Conservation (phyloP, 768 basidiomycete genomes). For the Collybia mongolica region DNA sequence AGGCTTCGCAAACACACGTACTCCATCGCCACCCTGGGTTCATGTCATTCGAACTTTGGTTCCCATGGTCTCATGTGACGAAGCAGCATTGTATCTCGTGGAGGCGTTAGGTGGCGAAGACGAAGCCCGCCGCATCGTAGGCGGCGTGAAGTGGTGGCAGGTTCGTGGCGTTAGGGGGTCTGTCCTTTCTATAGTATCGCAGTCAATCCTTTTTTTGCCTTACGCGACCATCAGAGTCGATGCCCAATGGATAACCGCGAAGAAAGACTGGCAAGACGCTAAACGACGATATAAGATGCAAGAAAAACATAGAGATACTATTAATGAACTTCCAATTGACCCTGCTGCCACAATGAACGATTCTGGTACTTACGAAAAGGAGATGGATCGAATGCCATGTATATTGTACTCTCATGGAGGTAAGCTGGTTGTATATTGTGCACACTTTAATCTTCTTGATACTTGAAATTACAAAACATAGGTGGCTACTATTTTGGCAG, state of each 20-base stretch:
- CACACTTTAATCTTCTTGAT: neutral
- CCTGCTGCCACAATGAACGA: slow-evolving; percentile 16
- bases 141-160: slow-evolving; percentile 98
- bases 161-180: slow-evolving; percentile 82
- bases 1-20: slow-evolving; percentile 77
- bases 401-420: slow-evolving; percentile 83
- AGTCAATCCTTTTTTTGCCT: slow-evolving; percentile 6
- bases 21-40: slow-evolving; percentile 84
- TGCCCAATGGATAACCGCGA: slow-evolving; percentile 85
- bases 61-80: slow-evolving; percentile 73
- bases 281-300: slow-evolving; percentile 55
- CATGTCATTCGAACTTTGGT: slow-evolving; percentile 69
- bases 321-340: slow-evolving; percentile 3
- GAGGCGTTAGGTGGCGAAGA: slow-evolving; percentile 84
- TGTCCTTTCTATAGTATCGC: slow-evolving; percentile 12
- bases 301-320: slow-evolving; percentile 28
- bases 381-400: slow-evolving; percentile 84
- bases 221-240: slow-evolving; percentile 52
- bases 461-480: slow-evolving; percentile 18
- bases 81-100: slow-evolving; percentile 72
- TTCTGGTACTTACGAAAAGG: slow-evolving; percentile 50
- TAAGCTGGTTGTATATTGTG: slow-evolving; percentile 21
- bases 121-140: slow-evolving; percentile 65
- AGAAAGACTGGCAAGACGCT: slow-evolving; percentile 77
- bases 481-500: slow-evolving; percentile 87